phyloP scores from a whole-genome alignment of 2,329 filamentous ascomycete genomes.

The Bipolaris victoriae region DNA sequence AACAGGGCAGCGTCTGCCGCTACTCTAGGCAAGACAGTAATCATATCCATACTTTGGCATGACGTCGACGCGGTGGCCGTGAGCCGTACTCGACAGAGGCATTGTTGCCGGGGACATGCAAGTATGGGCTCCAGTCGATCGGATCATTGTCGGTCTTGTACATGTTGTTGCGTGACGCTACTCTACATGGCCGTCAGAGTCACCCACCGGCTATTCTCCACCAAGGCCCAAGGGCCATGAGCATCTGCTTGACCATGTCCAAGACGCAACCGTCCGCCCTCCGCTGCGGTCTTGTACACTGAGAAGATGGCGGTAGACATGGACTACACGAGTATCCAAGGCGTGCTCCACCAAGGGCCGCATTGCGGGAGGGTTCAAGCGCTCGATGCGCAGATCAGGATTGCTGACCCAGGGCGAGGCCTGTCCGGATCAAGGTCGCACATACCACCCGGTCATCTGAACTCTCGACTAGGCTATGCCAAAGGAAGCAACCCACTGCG shows the following conservation, averaged over 20 bases:
- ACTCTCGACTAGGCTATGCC: background rate
- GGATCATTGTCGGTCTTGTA: constrained; percentile 4
- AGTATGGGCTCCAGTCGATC: constrained; percentile 8
- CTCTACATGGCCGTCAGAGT: constrained; percentile 6
- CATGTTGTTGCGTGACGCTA: constrained; percentile 1
- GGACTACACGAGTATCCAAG: background rate
- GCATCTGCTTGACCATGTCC: background rate
- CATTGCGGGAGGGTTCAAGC: constrained; percentile 22
- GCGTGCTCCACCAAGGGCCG: constrained; percentile 16
- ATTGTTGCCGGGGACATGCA: background rate
- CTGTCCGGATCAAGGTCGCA: background rate
- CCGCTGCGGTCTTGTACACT: background rate
- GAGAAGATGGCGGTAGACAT: background rate
- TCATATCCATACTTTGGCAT: background rate
- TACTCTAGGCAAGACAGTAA: background rate
- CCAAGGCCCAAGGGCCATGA: background rate
- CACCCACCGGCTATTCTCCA: constrained; percentile 24
- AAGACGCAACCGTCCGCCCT: background rate
- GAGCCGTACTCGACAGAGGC: background rate
- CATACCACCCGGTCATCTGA: background rate
- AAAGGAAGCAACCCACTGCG: background rate
- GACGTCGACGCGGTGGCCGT: too few species aligned
- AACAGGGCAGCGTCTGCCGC: background rate
- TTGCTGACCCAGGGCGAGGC: constrained; percentile 1
- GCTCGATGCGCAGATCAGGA: constrained; percentile 19